Evolutionary conservation across 805 yeast genomes (phyloP), one percentile per base, ranked within the genome.

Genomic region (Yarrowia osloensis): DNA sequence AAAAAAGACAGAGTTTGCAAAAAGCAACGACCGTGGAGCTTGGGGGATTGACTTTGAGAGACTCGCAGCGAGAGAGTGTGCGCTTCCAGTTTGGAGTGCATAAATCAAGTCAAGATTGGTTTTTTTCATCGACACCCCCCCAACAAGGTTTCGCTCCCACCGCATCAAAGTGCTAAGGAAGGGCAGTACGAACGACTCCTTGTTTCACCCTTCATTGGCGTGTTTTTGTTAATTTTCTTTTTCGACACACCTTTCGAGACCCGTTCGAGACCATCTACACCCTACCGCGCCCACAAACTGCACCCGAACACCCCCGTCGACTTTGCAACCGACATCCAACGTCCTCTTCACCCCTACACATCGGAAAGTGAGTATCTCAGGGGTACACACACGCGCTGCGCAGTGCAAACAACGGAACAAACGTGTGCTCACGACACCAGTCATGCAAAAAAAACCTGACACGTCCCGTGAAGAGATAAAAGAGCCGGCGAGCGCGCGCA

Each of bases 201-300:
- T 54, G 61, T 54, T 54, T 54, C 61, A 54, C 61, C 61, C 61
- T 54, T 54, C n/a, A 54, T 37, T 35, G 61, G 44, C 31, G 44
- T 54, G 57, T 31, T 50, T n/a, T 50, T 21, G 17, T 9, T 17
- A n/a, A 26, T 47, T 49, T 28, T 49, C 37, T 17, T 46, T 26
- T 24, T 26, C 13, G 24, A 24, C 29, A 26, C 33, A 29, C 54
- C 35, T 26, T 47, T 28, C 33, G 31, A 47, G 52, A 22, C 49
- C 49, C 22, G 22, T 19, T 19, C 42, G 22, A 39, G 26, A 21
- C 42, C 21, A 7, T 37, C 42, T 31, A 28, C 31, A 28, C 31
- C 31, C 31, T 28, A 35, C 19, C 39, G 5, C 39, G 19, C 19
- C 39, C 8, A 28, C 31, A 8, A 28, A 28, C 31, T 8, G 31